Conservation (phyloP, 2,329 filamentous ascomycete species). For the Colletotrichum sp. region DNA sequence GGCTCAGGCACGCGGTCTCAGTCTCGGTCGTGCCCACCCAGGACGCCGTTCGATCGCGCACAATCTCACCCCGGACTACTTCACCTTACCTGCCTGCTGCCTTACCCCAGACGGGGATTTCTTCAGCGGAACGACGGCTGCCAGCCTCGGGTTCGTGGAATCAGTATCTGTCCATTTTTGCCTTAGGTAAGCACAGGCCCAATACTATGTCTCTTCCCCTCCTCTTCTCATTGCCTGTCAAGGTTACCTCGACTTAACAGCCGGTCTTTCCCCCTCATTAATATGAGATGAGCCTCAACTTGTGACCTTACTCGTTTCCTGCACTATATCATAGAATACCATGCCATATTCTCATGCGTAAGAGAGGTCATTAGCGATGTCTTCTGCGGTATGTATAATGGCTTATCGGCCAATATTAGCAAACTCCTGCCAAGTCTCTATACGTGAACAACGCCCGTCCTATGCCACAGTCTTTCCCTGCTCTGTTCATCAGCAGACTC, state of each 20-base stretch:
- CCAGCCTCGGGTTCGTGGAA: not conserved
- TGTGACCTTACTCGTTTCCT: not conserved
- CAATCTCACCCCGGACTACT: not conserved
- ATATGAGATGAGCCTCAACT: not conserved
- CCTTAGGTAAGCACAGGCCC: not conserved
- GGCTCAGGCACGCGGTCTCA: not conserved
- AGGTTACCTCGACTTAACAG: not conserved
- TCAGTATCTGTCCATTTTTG: not conserved
- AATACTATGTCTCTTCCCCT: not conserved
- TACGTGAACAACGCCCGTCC: not conserved
- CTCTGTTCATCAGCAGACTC: not conserved
- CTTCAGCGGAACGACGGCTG: constrained; percentile 1
- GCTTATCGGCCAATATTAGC: not conserved
- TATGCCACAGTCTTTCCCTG: not conserved
- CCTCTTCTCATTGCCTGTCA: not conserved
- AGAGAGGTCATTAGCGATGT: not conserved
- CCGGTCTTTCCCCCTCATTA: not conserved
- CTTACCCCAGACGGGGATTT: constrained; percentile 6
- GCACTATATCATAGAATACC: not conserved
- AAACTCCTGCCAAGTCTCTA: not conserved
- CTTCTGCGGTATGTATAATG: not conserved
- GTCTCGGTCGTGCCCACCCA: not conserved
- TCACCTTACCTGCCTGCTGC: not conserved
- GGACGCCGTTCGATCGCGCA: not conserved
- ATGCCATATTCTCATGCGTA: not conserved